Conservation (phyloP, 352 stramenopile genomes). For the Globisporangium nodosum region DNA sequence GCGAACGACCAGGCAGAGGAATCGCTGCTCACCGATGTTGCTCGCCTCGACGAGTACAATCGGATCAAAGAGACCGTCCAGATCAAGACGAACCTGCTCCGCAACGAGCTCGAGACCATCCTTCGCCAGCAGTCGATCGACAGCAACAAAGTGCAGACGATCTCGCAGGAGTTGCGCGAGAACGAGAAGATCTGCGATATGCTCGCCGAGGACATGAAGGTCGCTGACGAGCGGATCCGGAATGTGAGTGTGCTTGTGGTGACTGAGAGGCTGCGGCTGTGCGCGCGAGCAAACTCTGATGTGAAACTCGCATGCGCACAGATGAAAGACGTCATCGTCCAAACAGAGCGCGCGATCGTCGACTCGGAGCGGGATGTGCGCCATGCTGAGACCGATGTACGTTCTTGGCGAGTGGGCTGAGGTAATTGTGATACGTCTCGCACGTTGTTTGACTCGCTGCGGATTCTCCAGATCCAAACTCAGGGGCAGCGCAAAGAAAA, state of each 20-base stretch:
- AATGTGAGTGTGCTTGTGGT: slow-evolving; percentile 28
- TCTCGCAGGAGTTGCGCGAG: slow-evolving; percentile 65
- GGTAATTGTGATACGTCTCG: neutral
- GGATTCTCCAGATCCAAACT: slow-evolving; percentile 32
- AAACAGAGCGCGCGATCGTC: slow-evolving; percentile 53
- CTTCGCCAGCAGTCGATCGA: slow-evolving; percentile 60
- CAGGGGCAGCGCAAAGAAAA: slow-evolving; percentile 56
- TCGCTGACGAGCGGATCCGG: slow-evolving; percentile 53
- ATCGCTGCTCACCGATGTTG: slow-evolving; percentile 52
- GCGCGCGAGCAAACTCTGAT: neutral
- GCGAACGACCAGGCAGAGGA: slow-evolving; percentile 31
- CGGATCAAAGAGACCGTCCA: slow-evolving; percentile 73
- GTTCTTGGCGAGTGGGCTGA: neutral
- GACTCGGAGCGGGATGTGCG: slow-evolving; percentile 47
- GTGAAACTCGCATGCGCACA: slow-evolving; percentile 6
- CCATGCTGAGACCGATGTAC: slow-evolving; percentile 50
- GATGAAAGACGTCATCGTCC: slow-evolving; percentile 65
- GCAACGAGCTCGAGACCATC: slow-evolving; percentile 67
- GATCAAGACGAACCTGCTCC: slow-evolving; percentile 64
- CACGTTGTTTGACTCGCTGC: neutral
- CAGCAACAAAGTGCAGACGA: slow-evolving; percentile 63
- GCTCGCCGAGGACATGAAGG: slow-evolving; percentile 51
- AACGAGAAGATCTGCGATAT: slow-evolving; percentile 65
- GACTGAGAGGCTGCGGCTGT: neutral
- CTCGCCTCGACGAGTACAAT: slow-evolving; percentile 75